These are phyloP conservation scores for Ampelocalamus luodianensis DNA, from an alignment of 176 grass and related monocot species.

Conservation along the genomic window DNA sequence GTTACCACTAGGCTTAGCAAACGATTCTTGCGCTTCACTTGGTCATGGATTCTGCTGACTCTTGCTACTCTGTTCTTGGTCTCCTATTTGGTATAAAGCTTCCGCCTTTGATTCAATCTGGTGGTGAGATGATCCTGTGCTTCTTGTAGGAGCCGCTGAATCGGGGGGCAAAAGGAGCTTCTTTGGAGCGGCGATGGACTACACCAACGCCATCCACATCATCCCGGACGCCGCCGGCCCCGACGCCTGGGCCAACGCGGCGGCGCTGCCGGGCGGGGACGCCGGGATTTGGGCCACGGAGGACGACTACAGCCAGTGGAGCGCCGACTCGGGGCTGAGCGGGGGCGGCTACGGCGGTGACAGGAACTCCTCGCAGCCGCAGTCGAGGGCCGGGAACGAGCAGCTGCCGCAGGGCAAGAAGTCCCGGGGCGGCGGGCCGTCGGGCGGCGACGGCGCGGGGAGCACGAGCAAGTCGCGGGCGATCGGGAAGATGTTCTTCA, in stretches of 20 bases:
- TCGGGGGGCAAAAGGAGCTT: neutral
- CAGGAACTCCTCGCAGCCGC: constrained; percentile 51
- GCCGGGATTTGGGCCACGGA: constrained; percentile 84
- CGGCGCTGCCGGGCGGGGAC: constrained; percentile 43
- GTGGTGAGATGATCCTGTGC: neutral
- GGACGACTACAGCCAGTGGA: constrained; percentile 88
- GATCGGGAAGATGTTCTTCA: constrained; percentile 99
- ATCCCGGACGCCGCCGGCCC: constrained; percentile 71
- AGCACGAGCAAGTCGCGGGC: constrained; percentile 72
- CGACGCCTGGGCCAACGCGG: constrained; percentile 53
- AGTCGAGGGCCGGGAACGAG: constrained; percentile 80
- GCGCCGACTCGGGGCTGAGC: constrained; percentile 46
- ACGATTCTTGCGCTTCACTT: neutral
- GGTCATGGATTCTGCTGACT: neutral
- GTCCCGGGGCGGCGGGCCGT: constrained; percentile 45
- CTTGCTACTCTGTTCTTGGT: neutral
- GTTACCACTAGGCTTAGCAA: neutral
- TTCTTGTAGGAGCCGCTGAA: neutral
- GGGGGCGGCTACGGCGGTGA: constrained; percentile 54
- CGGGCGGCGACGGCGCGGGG: constrained; percentile 21
- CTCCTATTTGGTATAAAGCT: neutral
- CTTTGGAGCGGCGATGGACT: constrained; percentile 55
- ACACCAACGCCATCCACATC: constrained; percentile 83
- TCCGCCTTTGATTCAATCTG: neutral
- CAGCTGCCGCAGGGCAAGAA: constrained; percentile 84